Evolutionary conservation across 1,284 basidiomycete genomes (phyloP).

Genomic region (Irpex sp.): DNA sequence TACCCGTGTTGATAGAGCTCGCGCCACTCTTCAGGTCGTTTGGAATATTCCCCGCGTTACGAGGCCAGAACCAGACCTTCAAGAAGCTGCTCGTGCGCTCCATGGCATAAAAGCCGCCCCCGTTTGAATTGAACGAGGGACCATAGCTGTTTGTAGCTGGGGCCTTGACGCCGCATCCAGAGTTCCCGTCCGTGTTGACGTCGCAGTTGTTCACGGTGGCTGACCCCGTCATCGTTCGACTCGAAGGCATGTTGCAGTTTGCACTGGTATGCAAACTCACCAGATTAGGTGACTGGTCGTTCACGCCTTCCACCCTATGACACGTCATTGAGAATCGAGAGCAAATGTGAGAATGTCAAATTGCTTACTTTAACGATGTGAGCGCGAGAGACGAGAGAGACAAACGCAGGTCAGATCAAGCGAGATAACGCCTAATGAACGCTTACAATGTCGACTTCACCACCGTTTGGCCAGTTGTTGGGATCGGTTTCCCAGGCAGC

Average conservation of each 20-base stretch:
- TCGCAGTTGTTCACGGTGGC: constrained; percentile 45
- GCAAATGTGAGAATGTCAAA: not conserved
- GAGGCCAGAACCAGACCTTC: constrained; percentile 45
- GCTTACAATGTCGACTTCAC: constrained; percentile 34
- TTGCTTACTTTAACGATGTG: not conserved
- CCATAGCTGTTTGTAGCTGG: constrained; percentile 42
- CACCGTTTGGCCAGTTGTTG: constrained; percentile 29
- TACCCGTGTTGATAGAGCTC: constrained; percentile 33
- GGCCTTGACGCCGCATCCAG: constrained; percentile 56
- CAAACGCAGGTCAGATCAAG: not conserved
- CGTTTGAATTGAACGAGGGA: constrained; percentile 49
- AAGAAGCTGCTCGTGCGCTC: constrained; percentile 36
- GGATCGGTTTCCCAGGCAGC: constrained; percentile 44
- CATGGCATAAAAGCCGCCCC: constrained; percentile 52
- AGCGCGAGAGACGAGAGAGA: not conserved
- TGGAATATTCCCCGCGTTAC: constrained; percentile 27
- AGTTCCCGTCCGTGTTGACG: constrained; percentile 45
- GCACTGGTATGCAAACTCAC: constrained; percentile 49
- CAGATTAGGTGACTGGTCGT: constrained; percentile 40
- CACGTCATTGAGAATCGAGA: not conserved
- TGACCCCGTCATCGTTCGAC: constrained; percentile 1
- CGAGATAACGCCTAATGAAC: constrained; percentile 8
- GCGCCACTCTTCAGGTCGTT: constrained; percentile 40
- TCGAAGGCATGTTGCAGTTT: constrained; percentile 26
- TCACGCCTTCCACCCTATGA: constrained; percentile 42